phyloP scores from a whole-genome alignment of 1,284 basidiomycete genomes.

The Rhodotorula sp. region DNA sequence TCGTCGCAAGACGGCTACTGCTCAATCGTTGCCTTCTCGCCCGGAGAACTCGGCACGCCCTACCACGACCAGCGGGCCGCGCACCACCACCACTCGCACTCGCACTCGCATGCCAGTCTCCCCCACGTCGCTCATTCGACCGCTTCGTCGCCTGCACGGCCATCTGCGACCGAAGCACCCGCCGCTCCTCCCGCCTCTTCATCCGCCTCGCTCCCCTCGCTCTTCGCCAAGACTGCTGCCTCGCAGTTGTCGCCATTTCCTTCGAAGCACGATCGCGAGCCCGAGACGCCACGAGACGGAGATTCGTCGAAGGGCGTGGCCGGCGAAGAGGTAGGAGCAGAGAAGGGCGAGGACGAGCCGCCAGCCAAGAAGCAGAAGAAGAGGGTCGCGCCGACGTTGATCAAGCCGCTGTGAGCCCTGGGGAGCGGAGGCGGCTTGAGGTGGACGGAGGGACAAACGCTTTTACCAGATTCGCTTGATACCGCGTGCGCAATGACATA shows the following conservation, averaged over 20 bases:
- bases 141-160: neutral
- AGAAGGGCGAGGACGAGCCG: neutral
- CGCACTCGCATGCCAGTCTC: neutral
- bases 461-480: neutral
- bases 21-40: conserved; percentile 72
- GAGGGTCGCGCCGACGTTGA: conserved; percentile 15
- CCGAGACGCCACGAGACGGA: neutral
- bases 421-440: too few species aligned
- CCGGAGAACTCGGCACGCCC: conserved; percentile 81
- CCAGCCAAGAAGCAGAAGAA: conserved; percentile 14
- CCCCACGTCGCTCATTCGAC: neutral
- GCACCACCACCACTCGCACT: neutral
- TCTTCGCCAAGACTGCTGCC: neutral
- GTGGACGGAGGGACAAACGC: neutral
- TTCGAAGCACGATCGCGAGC: neutral
- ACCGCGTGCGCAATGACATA: too few species aligned
- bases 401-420: conserved; percentile 3
- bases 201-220: neutral
- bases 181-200: neutral
- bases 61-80: conserved; percentile 26
- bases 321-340: neutral
- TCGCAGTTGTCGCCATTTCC: too few species aligned
- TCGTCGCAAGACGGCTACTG: conserved; percentile 96
- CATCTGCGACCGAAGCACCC: neutral
- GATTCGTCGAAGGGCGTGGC: too few species aligned